Base-by-base conservation (phyloP, 2,329 filamentous ascomycete species). In the Exophiala viscosa region DNA sequence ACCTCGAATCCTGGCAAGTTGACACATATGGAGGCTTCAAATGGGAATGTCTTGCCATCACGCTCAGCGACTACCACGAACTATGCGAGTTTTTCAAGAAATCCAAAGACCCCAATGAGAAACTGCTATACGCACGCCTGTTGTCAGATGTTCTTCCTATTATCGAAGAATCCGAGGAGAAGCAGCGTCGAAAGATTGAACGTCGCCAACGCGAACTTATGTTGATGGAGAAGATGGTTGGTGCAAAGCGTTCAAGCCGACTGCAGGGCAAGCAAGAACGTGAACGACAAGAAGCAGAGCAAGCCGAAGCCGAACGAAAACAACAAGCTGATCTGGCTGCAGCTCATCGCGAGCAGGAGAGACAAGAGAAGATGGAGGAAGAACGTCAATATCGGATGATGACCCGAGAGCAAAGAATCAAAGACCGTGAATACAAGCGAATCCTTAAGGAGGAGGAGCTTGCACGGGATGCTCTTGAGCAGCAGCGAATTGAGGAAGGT, bases 1-100 rank as follows among this genome's bases (percentile, higher is more conserved):
- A 61, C 3, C 57, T 60, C 18, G 66, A 65, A 4, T 65, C 70
- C 2, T 69, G 72, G 28, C 59, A 65, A 59, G 79, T 87, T 52
- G 80, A 88, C 59, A 84, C 85, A 1, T 78, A 92, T 14, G 87
- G 85, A 14, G 86, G 84, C 5, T 87, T 86, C 71, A 88, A 81
- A 56, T 99, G 93, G 92, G 90, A 96, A 67, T 96, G 91, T 65
- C 66, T 99, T 38, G 93, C 90, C 35, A 81, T 96, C 48, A 89
- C 86, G 0, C 73, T 95, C 15, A 76, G 84, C 14, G 89, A 99
- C 47, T 88, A 95, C 58, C 82, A 81, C 47, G 70, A 74, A 1
- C 86, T 96, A 54, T 69, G 96, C 48, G 76, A 81, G 5, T 81
- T 79, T 0, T 82, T 97, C 34, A 80, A 81, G 40, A 90, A 86